Evolutionary conservation across 1,284 basidiomycete genomes (phyloP), one percentile per base, ranked within the genome.

Genomic region (Butyriboletus appendiculatus): DNA sequence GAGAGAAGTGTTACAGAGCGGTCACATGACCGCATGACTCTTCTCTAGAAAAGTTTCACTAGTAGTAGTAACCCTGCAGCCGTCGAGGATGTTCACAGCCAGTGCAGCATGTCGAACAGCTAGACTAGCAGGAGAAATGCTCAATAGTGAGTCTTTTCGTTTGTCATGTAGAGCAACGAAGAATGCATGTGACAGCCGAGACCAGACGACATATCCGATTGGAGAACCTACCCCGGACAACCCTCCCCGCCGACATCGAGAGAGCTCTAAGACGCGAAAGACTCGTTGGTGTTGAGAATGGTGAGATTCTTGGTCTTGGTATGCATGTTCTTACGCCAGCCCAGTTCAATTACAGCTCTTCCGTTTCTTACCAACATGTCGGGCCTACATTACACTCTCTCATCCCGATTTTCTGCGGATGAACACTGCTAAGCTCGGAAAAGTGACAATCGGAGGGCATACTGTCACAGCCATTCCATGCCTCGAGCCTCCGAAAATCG

Each of bases 291-390:
- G 75, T 89, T 41, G 63, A 70, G 1, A 71, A 80, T 59, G 79
- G 88, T 86, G 62, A 60, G 73, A 34, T 20, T 24, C 12, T 51
- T 44, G 7, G 16, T 54, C 38, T 34, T 22, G 34, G 16, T 10
- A 42, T 48, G 48, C 28, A 45, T 20, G 15, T 46, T 53, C 55
- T 63, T 53, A 61, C 16, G 14, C 45, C 24, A 16, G 48, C 45
- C n/a, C 47, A 91, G 89, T 85, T 26, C 71, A 77, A 28, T 62
- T 90, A 20, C 74, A 84, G 46, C 88, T 90, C 62, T 62, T 75
- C 33, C 78, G 78, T 55, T 88, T 87, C 69, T 64, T 67, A 26
- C 83, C 85, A 9, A 80, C 79, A 2, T 80, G 83, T 32, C 71
- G 70, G 26, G 88, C 85, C 9, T 73, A 77, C 55, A 68, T 91